Percentiles rank a stretch among this genome's conserved stretches.
Conservation (phyloP, 352 stramenopile species). For the Pythium phragmiticola region DNA sequence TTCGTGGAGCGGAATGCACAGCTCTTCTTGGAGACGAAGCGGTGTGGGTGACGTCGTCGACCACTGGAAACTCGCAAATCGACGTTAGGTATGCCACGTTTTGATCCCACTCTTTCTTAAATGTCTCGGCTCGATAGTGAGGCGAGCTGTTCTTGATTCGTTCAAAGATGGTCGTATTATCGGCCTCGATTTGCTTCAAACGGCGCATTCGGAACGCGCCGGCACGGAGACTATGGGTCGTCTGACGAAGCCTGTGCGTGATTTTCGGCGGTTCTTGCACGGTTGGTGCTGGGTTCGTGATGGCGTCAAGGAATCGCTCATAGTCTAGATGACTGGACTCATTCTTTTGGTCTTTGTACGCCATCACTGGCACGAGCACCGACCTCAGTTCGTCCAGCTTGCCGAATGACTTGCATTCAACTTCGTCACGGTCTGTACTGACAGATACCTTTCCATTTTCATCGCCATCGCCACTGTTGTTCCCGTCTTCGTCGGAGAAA, state of each 20-base stretch:
- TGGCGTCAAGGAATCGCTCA: conserved; percentile 22
- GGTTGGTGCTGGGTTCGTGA: conserved; percentile 13
- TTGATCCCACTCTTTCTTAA: conserved; percentile 63
- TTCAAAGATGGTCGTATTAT: conserved; percentile 56
- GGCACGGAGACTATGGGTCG: conserved; percentile 14
- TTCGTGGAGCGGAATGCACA: conserved; percentile 7
- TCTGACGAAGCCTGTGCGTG: conserved; percentile 8
- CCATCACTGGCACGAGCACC: conserved; percentile 31
- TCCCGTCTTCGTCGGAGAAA: not conserved
- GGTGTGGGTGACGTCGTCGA: conserved; percentile 19
- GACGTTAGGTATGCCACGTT: conserved; percentile 71
- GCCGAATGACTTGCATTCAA: conserved; percentile 17
- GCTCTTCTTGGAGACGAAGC: conserved; percentile 3
- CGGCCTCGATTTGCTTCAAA: conserved; percentile 62
- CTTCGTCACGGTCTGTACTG: not conserved
- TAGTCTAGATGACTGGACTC: conserved; percentile 9
- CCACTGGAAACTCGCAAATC: conserved; percentile 62
- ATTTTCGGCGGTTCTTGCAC: conserved; percentile 24
- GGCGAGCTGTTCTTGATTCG: conserved; percentile 60
- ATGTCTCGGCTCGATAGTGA: conserved; percentile 60
- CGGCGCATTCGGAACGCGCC: conserved; percentile 45
- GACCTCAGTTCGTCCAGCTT: conserved; percentile 60
- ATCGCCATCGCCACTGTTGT: not conserved
- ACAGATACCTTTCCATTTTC: not conserved
- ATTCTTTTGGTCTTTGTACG: conserved; percentile 15